Conservation (phyloP, 2,329 filamentous ascomycete species). For the Talaromyces sp. region DNA sequence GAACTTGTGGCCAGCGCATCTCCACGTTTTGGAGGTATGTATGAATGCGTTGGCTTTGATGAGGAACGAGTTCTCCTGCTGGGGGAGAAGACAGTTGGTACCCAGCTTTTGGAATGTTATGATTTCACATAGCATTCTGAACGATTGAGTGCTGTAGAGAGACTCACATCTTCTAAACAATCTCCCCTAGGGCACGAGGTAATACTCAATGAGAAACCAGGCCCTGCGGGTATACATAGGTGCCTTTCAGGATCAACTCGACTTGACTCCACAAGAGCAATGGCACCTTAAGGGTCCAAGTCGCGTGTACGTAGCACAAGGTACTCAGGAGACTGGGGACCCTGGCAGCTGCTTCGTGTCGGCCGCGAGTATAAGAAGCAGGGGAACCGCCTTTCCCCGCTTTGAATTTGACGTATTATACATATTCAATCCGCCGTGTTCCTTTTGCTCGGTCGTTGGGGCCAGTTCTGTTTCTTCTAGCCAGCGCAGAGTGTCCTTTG, state of each 20-base stretch:
- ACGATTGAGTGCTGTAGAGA: slow-evolving; percentile 12
- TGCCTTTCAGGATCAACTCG: no score
- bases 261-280: no score
- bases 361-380: slow-evolving; percentile 13
- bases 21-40: slow-evolving; percentile 47
- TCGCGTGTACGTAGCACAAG: slow-evolving; percentile 20
- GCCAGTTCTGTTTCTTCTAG: no score
- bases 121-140: slow-evolving; percentile 68
- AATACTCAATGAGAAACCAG: no score
- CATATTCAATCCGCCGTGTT: no score
- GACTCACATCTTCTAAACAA: no score
- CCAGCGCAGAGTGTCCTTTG: no score
- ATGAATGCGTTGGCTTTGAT: slow-evolving; percentile 80
- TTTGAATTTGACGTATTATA: no score
- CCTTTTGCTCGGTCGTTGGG: no score
- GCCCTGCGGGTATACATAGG: no score
- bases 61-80: slow-evolving; percentile 90
- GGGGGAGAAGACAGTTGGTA: slow-evolving; percentile 68
- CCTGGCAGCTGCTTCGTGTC: slow-evolving; percentile 16
- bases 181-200: no score
- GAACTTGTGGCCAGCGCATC: slow-evolving; percentile 32
- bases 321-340: slow-evolving; percentile 26
- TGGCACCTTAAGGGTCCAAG: no score
- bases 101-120: slow-evolving; percentile 78
- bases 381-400: background rate